A percentile compares a stretch with the other conserved stretches of the same genome.
Evolutionary conservation across 345 rosid species (phyloP).

Genomic region (Syzygium aqueum): DNA sequence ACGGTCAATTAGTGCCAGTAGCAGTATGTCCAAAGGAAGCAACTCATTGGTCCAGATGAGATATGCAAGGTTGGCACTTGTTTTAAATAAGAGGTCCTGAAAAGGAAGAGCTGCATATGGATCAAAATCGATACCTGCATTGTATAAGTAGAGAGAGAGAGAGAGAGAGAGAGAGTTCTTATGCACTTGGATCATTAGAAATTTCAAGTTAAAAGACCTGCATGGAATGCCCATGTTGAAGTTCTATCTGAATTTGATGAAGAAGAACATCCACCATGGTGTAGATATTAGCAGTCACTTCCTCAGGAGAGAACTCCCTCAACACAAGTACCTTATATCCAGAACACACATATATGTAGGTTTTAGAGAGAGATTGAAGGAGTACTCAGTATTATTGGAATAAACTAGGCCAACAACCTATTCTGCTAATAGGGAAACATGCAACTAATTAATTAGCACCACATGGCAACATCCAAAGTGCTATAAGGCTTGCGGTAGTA

Average conservation of each 20-base stretch:
- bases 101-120: conserved; percentile 9
- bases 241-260: conserved; percentile 70
- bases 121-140: not conserved
- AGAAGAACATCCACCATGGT: conserved; percentile 95
- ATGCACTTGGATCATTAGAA: not conserved
- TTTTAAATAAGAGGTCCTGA: conserved; percentile 62
- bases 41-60: conserved; percentile 88
- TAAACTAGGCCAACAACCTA: conserved; percentile 4
- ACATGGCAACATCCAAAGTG: not conserved
- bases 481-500: conserved; percentile 5
- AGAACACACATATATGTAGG: conserved; percentile 1
- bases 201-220: conserved; percentile 36
- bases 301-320: conserved; percentile 93
- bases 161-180: not conserved
- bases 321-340: conserved; percentile 63
- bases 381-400: not conserved
- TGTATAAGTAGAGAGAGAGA: not conserved
- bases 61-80: conserved; percentile 65
- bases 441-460: not conserved
- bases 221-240: conserved; percentile 60
- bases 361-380: not conserved
- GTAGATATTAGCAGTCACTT: conserved; percentile 90
- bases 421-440: not conserved
- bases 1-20: conserved; percentile 85
- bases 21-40: conserved; percentile 91